phyloP scores from a whole-genome alignment of 306 rosid species.

The Astragalus membranaceus region DNA sequence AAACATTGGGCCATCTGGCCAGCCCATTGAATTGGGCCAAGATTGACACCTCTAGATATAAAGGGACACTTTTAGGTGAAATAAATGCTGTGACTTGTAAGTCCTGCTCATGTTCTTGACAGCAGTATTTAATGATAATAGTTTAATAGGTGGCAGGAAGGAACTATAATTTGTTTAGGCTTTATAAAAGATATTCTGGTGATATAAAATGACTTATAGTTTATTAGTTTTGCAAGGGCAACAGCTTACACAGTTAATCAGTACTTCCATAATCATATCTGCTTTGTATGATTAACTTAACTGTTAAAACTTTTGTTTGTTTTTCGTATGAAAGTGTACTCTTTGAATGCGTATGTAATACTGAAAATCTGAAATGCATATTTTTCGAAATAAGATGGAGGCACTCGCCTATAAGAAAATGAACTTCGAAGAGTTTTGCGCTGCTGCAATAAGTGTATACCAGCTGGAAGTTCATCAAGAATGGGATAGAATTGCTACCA shows the following conservation, averaged over 20 bases:
- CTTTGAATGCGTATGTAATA: too few relatives aligned
- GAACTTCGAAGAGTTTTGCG: constrained; percentile 93
- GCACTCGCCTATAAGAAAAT: constrained; percentile 53
- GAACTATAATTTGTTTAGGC: not conserved
- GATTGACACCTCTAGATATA: too few relatives aligned
- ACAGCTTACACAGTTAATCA: not conserved
- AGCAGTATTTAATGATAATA: not conserved
- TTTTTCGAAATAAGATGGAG: constrained; percentile 64
- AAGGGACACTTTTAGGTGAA: not conserved
- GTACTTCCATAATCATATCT: not conserved
- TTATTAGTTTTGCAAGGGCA: not conserved
- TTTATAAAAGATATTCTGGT: not conserved
- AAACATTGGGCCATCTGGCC: too few relatives aligned
- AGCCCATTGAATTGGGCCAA: too few relatives aligned
- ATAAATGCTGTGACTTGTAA: not conserved
- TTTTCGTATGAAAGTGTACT: too few relatives aligned
- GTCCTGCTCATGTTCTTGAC: constrained; percentile 4
- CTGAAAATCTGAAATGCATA: constrained; percentile 11
- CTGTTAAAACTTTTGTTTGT: not conserved
- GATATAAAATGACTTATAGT: not conserved
- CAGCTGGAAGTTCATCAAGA: constrained; percentile 83
- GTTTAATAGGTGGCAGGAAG: constrained; percentile 3
- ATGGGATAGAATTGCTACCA: constrained; percentile 74
- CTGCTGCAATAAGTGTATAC: constrained; percentile 77
- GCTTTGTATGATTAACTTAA: not conserved